Percentiles rank a stretch among this genome's conserved stretches.
Conservation (phyloP, 352 stramenopile genomes). For the Achlya hypogyna region DNA sequence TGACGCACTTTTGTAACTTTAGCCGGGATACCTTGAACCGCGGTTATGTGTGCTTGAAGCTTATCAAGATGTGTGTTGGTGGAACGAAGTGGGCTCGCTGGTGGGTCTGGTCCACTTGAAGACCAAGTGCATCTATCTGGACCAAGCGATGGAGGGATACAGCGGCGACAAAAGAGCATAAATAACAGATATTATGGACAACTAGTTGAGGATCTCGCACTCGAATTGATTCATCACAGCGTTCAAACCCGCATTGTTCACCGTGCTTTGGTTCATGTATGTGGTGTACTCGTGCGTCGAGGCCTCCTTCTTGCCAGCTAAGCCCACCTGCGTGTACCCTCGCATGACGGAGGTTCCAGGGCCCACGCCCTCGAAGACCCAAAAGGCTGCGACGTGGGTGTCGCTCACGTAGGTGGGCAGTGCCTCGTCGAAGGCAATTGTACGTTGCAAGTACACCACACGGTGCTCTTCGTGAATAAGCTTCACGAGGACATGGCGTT, state of each 20-base stretch:
- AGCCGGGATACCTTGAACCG: background rate
- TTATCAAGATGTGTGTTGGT: no score
- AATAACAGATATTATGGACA: no score
- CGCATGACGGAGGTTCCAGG: background rate
- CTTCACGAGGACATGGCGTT: background rate
- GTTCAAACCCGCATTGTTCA: background rate
- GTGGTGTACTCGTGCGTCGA: background rate
- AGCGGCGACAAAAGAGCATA: no score
- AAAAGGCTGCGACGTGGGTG: background rate
- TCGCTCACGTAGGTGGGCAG: background rate
- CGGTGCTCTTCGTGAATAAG: background rate
- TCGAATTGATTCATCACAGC: background rate
- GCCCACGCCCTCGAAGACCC: background rate
- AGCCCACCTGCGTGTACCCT: background rate
- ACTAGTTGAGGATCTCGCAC: background rate
- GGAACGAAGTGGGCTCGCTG: no score
- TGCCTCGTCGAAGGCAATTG: background rate
- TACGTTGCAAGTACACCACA: background rate
- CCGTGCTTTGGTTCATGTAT: background rate
- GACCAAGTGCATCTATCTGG: no score
- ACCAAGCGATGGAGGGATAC: no score
- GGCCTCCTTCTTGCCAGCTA: background rate
- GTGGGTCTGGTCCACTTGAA: no score
- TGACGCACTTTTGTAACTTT: background rate
- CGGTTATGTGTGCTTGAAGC: background rate